Percentiles rank a stretch among this genome's conserved stretches.
Evolutionary conservation across 768 basidiomycete genomes (phyloP).

Genomic region (Boletus patriciae): DNA sequence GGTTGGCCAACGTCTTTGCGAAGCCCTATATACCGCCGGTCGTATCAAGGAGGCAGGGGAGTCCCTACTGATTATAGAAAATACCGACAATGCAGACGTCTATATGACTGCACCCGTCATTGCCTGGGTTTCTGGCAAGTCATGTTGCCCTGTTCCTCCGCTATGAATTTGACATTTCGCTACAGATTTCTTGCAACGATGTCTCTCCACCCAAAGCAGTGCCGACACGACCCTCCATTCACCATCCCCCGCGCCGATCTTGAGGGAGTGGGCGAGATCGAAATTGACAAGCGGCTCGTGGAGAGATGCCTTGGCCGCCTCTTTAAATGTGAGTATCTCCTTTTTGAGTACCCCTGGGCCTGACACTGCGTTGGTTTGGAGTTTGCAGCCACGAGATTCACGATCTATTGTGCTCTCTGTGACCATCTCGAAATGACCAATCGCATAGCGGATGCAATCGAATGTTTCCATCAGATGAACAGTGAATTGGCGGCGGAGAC

Average conservation of each 20-base stretch:
- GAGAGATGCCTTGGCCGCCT: not conserved
- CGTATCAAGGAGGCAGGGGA: not conserved
- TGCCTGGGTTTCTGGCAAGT: not conserved
- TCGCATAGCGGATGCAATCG: not conserved
- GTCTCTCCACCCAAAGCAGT: not conserved
- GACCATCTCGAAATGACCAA: not conserved
- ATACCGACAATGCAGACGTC: not conserved
- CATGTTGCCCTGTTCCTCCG: not conserved
- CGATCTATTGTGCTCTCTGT: not conserved
- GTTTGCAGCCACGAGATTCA: not conserved
- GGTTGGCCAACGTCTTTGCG: not conserved
- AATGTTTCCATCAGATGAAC: not conserved
- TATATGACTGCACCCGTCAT: not conserved
- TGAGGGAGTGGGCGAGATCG: not conserved
- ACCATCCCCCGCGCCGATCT: not conserved
- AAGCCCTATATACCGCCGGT: not conserved
- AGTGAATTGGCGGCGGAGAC: not conserved
- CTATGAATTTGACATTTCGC: not conserved
- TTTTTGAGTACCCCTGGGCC: not conserved
- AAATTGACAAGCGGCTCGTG: not conserved
- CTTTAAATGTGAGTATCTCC: not conserved
- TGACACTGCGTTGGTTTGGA: not conserved
- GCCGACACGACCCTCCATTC: not conserved
- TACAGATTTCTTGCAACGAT: not conserved
- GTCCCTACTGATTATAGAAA: not conserved